Evolutionary conservation across 1,284 basidiomycete species (phyloP), one percentile per base, ranked within the genome.

Genomic region (Pterula multifida): DNA sequence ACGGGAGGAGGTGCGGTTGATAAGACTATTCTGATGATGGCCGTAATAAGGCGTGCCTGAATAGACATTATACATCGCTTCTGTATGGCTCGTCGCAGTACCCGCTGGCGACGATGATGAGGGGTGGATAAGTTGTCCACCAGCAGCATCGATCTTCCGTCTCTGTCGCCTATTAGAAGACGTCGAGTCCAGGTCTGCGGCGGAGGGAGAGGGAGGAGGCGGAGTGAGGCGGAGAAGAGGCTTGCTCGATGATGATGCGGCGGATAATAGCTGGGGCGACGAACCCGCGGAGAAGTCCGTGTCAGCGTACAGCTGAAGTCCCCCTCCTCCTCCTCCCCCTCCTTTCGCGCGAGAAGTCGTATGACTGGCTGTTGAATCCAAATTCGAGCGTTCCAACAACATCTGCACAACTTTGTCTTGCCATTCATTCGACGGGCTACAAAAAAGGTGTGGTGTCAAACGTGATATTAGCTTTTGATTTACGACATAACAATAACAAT

Each of bases 351-450:
- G 28, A 32, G 28, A 32, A 32, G 6, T 32, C 28, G 6, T 15
- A 6, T 6, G 28, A 32, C 28, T 32, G 28, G 6, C 28, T 32
- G 28, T 6, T 15, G 28, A 32, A 32, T 6, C 28, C 28, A 6
- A 4, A 19, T 42, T 42, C n/a, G 25, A 47, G 4, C 22, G 25
- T n/a, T n/a, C n/a, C n/a, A n/a, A n/a, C 23, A 78, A 65, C 60
- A 74, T 65, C 13, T 68, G 58, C 28, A 73, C 67, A 3, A 86
- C 78, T 25, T 68, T 65, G 59, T 86, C 82, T 62, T 88, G 85
- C 85, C 85, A 88, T 63, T 88, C 84, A 56, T 80, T 82, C 17
- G 85, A 85, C 4, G 85, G 85, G 55, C 84, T 86, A 54, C 19
- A 53, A 45, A 39, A 36, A 53, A 53, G n/a, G n/a, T n/a, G n/a